Percentiles rank a stretch among this genome's conserved stretches.
phyloP scores from a whole-genome alignment of 2,329 filamentous ascomycete genomes.

The Calonectria henricotiae region DNA sequence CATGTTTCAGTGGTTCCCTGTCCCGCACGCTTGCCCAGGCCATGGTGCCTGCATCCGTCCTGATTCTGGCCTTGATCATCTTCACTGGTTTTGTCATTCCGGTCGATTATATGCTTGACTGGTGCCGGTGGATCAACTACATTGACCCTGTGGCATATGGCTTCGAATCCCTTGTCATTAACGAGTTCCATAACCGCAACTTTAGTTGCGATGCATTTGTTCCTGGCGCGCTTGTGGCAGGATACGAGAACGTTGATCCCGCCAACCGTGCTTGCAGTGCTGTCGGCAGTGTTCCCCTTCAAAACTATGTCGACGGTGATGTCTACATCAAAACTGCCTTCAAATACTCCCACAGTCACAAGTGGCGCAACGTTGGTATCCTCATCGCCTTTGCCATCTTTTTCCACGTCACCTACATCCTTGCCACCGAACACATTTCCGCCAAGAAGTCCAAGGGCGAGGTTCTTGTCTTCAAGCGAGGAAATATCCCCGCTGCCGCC shows the following conservation, averaged over 20 bases:
- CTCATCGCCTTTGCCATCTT: conserved; percentile 68
- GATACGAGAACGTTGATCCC: conserved; percentile 52
- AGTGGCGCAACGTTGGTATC: conserved; percentile 74
- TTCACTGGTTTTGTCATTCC: conserved; percentile 69
- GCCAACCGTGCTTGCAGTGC: conserved; percentile 64
- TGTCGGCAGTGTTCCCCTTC: conserved; percentile 66
- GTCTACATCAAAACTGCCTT: conserved; percentile 66
- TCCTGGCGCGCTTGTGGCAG: conserved; percentile 49
- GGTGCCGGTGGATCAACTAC: conserved; percentile 80
- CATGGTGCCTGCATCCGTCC: conserved; percentile 61
- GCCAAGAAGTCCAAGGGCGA: conserved; percentile 74
- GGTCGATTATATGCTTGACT: conserved; percentile 71
- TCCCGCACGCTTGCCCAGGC: conserved; percentile 72
- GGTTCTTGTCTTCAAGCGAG: conserved; percentile 72
- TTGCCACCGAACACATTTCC: conserved; percentile 65
- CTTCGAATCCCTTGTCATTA: conserved; percentile 78
- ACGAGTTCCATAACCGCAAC: conserved; percentile 70
- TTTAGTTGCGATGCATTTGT: conserved; percentile 50
- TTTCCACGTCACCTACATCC: conserved; percentile 66
- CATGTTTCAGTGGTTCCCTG: conserved; percentile 45
- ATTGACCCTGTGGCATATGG: conserved; percentile 77
- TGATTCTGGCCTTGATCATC: conserved; percentile 57
- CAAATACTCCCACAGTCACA: conserved; percentile 65
- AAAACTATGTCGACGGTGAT: conserved; percentile 63
- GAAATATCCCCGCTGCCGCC: conserved; percentile 49